These are phyloP conservation scores for Monilinia fructicola DNA, from an alignment of 2,329 filamentous ascomycete species.

Conservation along the genomic window DNA sequence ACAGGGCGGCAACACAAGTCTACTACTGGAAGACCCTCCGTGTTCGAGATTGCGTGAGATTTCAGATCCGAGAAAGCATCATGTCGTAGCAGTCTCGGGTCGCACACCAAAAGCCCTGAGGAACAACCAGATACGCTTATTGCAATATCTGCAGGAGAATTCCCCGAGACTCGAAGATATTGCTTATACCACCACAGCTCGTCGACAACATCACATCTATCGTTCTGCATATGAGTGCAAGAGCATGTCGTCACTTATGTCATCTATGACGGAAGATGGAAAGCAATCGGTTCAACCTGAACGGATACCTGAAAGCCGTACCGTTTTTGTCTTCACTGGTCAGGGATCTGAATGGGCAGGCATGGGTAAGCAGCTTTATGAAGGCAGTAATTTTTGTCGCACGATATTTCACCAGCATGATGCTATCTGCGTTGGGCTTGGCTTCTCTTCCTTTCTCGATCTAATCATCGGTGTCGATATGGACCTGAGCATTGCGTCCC, in stretches of 20 bases:
- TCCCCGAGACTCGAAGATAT: slow-evolving; percentile 30
- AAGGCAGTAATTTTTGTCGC: background rate
- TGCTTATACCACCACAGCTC: slow-evolving; percentile 12
- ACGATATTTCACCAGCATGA: background rate
- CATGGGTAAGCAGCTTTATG: slow-evolving; percentile 16
- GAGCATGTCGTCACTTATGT: background rate
- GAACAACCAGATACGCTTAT: slow-evolving; percentile 30
- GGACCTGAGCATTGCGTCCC: background rate
- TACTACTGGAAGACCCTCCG: slow-evolving; percentile 25
- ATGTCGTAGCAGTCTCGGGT: slow-evolving; percentile 53
- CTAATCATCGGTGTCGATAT: slow-evolving; percentile 42
- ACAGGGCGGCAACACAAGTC: slow-evolving; percentile 30
- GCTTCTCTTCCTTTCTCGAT: slow-evolving; percentile 35
- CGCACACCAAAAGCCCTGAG: slow-evolving; percentile 34
- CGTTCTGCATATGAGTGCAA: background rate
- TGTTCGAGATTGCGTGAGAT: slow-evolving; percentile 37
- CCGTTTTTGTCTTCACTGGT: slow-evolving; percentile 15
- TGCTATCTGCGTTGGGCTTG: slow-evolving; percentile 29
- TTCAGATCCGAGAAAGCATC: slow-evolving; percentile 45
- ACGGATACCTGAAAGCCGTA: background rate
- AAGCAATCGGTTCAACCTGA: background rate
- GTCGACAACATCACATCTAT: slow-evolving; percentile 6
- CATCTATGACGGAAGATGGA: slow-evolving; percentile 5
- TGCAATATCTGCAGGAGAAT: slow-evolving; percentile 32
- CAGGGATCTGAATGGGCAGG: slow-evolving; percentile 8